Conservation (phyloP, 2,329 filamentous ascomycete genomes). For the Fusarium armeniacum region DNA sequence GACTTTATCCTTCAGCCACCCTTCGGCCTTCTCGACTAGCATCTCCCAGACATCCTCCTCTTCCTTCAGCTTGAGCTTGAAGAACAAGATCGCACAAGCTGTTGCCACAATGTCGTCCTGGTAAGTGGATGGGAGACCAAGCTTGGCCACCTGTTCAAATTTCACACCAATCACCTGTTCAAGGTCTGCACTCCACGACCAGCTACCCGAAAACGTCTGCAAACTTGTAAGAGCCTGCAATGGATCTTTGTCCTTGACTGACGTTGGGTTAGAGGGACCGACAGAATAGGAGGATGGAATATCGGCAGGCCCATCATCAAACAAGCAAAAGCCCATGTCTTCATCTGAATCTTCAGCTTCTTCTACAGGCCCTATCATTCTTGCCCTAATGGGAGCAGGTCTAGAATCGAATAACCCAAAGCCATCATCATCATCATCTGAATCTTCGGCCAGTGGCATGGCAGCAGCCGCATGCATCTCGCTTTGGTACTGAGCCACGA, state of each 20-base stretch:
- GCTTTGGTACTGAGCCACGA: neutral
- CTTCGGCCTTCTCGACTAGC: slow-evolving; percentile 70
- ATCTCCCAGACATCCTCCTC: slow-evolving; percentile 74
- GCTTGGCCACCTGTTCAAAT: slow-evolving; percentile 2
- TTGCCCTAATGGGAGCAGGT: neutral
- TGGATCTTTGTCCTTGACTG: slow-evolving; percentile 4
- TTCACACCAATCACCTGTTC: slow-evolving; percentile 47
- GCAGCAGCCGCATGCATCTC: slow-evolving; percentile 18
- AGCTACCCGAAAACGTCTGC: slow-evolving; percentile 60
- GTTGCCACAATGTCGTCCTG: slow-evolving; percentile 48
- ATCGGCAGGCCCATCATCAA: slow-evolving; percentile 3
- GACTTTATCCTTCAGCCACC: slow-evolving; percentile 59
- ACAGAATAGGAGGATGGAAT: neutral
- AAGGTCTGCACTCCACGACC: slow-evolving; percentile 52
- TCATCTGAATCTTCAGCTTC: slow-evolving; percentile 3
- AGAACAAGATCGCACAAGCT: slow-evolving; percentile 49
- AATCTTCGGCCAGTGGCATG: slow-evolving; percentile 5
- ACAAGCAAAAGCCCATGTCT: slow-evolving; percentile 3
- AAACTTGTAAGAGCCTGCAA: slow-evolving; percentile 61
- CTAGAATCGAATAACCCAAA: slow-evolving; percentile 1
- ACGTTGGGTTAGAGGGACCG: neutral
- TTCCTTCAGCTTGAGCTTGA: slow-evolving; percentile 61
- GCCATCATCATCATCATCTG: neutral
- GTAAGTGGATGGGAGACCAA: slow-evolving; percentile 17
- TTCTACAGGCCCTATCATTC: neutral